Base-by-base conservation (phyloP, 2,329 filamentous ascomycete genomes). In the Epichloe gansuensis region DNA sequence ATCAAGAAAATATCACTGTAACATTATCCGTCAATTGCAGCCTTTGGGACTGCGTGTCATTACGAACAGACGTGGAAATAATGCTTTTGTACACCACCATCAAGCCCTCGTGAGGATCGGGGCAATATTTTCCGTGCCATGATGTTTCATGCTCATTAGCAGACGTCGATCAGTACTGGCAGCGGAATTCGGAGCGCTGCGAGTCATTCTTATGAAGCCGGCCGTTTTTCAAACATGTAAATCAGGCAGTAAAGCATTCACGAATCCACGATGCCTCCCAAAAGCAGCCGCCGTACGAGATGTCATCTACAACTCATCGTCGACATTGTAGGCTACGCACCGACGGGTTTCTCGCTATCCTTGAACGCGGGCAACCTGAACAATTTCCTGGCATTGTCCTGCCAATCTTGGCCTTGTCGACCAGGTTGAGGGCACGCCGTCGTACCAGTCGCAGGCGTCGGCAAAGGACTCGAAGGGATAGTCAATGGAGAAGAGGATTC, bases 401-500 rank as follows among this genome's bases (percentile, higher is more conserved):
- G 17, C 68, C 71, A 59, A 73, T 72, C 58, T 72, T 72, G 25
- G 55, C 59, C 58, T 65, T 65, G 37, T 70, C 66, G 2, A 53
- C 56, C 25, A 63, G 60, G 42, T 68, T 69, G 12, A 71, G 38
- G 61, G 59, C 44, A 69, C 56, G 1, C 59, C 65, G 17, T 73
- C 71, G 31, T 67, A 73, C 71, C 71, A 73, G 1, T 60, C 62
- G 48, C 67, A 71, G 12, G 67, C 70, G 50, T 74, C 67, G 8
- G 65, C 61, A 31, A 74, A 72, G 0, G 59, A 69, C 67, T 77
- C 75, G 51, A 73, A 78, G 0, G 75, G 76, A 55, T 78, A 77
- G 57, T 78, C 75, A 3, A 78, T 72, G 2, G 69, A 73, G 60
- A 76, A 78, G n/a, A 78, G 57, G 39, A 78, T 73, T 0, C 75